Conservation (phyloP, 768 basidiomycete genomes). For the Amanita molliuscula region DNA sequence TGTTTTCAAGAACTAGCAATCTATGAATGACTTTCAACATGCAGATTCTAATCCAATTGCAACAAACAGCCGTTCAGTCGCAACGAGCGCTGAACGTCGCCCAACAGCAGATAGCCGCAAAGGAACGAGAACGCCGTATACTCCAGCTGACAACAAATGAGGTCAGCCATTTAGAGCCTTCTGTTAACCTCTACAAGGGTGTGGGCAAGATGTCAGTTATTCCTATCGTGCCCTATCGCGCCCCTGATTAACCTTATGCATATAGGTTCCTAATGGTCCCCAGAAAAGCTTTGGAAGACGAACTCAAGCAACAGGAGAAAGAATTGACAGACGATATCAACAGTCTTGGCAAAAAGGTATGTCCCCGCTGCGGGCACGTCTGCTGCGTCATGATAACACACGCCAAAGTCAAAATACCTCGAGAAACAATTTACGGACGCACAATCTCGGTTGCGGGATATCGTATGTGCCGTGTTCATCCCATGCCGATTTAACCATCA, state of each 20-base stretch:
- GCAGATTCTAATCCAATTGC: constrained; percentile 89
- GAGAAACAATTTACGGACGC: constrained; percentile 93
- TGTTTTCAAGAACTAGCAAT: neutral
- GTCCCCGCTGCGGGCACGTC: neutral
- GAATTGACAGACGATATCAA: constrained; percentile 76
- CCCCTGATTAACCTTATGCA: neutral
- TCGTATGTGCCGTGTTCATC: constrained; percentile 37
- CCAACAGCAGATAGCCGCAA: constrained; percentile 63
- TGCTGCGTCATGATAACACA: neutral
- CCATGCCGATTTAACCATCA: neutral
- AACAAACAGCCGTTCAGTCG: constrained; percentile 81
- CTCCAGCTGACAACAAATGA: constrained; percentile 85
- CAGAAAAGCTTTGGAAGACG: constrained; percentile 65
- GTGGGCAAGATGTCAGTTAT: constrained; percentile 87
- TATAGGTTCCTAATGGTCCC: constrained; percentile 87
- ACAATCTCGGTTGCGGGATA: constrained; percentile 76
- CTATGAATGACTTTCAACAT: neutral
- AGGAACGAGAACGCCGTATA: constrained; percentile 85
- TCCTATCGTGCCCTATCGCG: constrained; percentile 4
- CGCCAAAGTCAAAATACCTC: constrained; percentile 67
- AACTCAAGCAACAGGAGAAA: constrained; percentile 70
- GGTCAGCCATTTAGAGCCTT: constrained; percentile 55
- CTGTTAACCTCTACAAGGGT: constrained; percentile 84
- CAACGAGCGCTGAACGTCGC: constrained; percentile 68
- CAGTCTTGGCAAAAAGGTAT: constrained; percentile 79